phyloP scores from a whole-genome alignment of 805 yeast species.

The Cyberlindnera petersonii region DNA sequence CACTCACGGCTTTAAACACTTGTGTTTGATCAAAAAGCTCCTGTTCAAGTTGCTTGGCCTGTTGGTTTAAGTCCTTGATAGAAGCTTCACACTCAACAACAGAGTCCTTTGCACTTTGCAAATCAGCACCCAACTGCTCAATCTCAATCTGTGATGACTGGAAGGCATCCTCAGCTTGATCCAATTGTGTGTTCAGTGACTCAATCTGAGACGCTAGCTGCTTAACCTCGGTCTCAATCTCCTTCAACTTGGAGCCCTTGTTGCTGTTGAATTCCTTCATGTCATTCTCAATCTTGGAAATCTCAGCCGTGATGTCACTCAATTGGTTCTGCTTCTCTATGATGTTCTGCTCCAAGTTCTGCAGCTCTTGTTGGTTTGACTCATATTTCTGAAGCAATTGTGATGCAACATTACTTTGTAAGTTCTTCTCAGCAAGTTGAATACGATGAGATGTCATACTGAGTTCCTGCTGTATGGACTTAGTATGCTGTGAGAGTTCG shows the following conservation, averaged over 20 bases:
- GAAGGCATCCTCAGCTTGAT: constrained; percentile 45
- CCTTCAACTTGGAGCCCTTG: constrained; percentile 74
- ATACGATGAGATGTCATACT: constrained; percentile 58
- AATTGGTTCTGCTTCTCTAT: constrained; percentile 32
- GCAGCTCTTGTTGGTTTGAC: constrained; percentile 43
- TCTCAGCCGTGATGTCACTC: constrained; percentile 37
- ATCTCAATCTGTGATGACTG: constrained; percentile 65
- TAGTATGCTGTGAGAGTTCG: constrained; percentile 45
- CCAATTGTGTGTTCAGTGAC: constrained; percentile 37
- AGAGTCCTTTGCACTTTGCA: constrained; percentile 41
- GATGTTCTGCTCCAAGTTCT: constrained; percentile 36
- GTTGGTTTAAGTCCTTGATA: constrained; percentile 34
- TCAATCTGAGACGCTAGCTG: constrained; percentile 35
- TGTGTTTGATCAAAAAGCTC: constrained; percentile 29
- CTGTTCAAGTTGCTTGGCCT: constrained; percentile 23
- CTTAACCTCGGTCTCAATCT: constrained; percentile 51
- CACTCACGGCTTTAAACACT: constrained; percentile 27
- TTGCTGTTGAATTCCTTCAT: constrained; percentile 76
- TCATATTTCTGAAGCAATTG: constrained; percentile 49
- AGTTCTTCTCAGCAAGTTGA: constrained; percentile 48
- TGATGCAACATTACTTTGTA: constrained; percentile 54
- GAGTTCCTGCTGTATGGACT: constrained; percentile 53
- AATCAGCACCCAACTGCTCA: constrained; percentile 63
- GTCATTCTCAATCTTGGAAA: constrained; percentile 60
- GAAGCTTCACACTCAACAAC: constrained; percentile 33